phyloP scores from a whole-genome alignment of 1,284 basidiomycete genomes.

The Ceratobasidium sp. region DNA sequence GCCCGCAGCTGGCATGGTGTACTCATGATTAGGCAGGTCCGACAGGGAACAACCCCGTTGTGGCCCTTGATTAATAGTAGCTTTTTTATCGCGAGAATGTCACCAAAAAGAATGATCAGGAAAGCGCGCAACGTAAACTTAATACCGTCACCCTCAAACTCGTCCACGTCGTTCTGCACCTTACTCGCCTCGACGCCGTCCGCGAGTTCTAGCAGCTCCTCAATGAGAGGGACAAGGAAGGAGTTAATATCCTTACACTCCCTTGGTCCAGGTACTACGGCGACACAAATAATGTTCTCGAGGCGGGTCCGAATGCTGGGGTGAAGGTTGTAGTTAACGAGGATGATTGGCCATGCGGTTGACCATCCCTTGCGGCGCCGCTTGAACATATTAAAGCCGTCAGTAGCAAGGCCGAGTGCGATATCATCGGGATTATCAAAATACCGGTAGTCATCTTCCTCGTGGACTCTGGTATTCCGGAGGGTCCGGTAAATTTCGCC shows the following conservation, averaged over 20 bases:
- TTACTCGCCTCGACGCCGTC: constrained; percentile 30
- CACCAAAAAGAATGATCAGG: constrained; percentile 37
- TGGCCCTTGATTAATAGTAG: constrained; percentile 46
- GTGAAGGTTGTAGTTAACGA: constrained; percentile 48
- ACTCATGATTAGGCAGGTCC: constrained; percentile 34
- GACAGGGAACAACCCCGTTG: constrained; percentile 43
- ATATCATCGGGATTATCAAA: constrained; percentile 55
- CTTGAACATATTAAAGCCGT: constrained; percentile 62
- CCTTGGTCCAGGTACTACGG: constrained; percentile 47
- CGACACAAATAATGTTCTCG: constrained; percentile 45
- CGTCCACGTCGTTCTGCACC: background rate
- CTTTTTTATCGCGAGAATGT: constrained; percentile 45
- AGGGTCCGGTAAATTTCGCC: constrained; percentile 35
- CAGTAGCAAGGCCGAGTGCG: constrained; percentile 55
- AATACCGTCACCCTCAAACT: background rate
- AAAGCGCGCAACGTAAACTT: constrained; percentile 44
- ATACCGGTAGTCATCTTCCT: constrained; percentile 48
- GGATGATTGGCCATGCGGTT: constrained; percentile 53
- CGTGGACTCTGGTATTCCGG: background rate
- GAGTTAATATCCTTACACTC: constrained; percentile 46
- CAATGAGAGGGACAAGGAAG: constrained; percentile 43
- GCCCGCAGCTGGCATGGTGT: background rate
- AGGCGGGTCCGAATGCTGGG: constrained; percentile 37
- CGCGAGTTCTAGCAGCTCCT: constrained; percentile 42
- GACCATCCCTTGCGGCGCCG: constrained; percentile 52